Evolutionary conservation across 2,329 filamentous ascomycete genomes (phyloP), one percentile per base, ranked within the genome.

Genomic region (Neonectria ditissima): DNA sequence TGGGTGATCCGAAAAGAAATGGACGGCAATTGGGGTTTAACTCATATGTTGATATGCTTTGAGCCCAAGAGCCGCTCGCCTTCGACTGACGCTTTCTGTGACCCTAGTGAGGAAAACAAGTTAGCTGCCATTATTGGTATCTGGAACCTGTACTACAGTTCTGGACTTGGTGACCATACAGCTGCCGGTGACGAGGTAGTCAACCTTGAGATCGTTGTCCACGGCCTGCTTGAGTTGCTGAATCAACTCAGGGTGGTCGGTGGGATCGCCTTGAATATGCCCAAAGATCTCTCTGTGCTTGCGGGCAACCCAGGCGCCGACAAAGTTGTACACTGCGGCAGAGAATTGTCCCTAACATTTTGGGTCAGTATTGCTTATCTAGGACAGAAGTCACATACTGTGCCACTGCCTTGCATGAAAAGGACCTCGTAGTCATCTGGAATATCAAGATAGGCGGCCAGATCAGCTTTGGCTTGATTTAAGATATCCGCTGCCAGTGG

Each of bases 121-220:
- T n/a, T n/a, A n/a, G n/a, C n/a, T n/a, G n/a, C n/a, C n/a, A n/a
- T n/a, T n/a, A n/a, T n/a, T n/a, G n/a, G n/a, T n/a, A n/a, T n/a
- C n/a, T n/a, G n/a, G n/a, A n/a, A n/a, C n/a, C n/a, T n/a, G n/a
- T n/a, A n/a, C n/a, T n/a, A n/a, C n/a, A n/a, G n/a, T n/a, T n/a
- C n/a, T n/a, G n/a, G n/a, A n/a, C n/a, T n/a, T n/a, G 24, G 24
- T 26, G 4, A 26, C 6, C 24, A 26, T 26, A 26, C 94, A 98
- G 57, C 91, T 89, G 56, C 95, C 95, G 3, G 95, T 97, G 58
- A 97, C 88, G 47, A 97, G 81, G 80, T 97, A 98, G 80, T 98
- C 95, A 47, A 97, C 78, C 81, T 91, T 92, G 70, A 97, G 82
- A 63, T 95, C 87, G 59, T 87, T 82, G 54, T 90, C 84, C 6